These are phyloP conservation scores for Oropetium thomaeum DNA, from an alignment of 176 grass and related monocot species.

Conservation along the genomic window DNA sequence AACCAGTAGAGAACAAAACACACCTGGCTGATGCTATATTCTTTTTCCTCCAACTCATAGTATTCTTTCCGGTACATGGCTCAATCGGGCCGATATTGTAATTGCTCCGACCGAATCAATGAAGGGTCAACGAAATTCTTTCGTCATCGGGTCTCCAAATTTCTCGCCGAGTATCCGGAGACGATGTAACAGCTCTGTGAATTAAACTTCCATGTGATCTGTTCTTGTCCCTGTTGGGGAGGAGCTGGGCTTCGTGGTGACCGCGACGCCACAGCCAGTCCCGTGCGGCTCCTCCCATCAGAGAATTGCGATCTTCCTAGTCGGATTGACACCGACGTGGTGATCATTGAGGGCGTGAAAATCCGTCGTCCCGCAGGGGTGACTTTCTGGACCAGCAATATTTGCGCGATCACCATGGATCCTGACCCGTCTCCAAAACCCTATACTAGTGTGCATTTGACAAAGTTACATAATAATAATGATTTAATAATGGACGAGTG, in stretches of 20 bases:
- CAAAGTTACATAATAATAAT: constrained; percentile 15
- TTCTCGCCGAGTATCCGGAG: not conserved
- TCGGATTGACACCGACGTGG: constrained; percentile 18
- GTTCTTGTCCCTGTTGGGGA: constrained; percentile 17
- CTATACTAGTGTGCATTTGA: constrained; percentile 6
- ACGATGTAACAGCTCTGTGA: constrained; percentile 35
- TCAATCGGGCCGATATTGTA: constrained; percentile 3
- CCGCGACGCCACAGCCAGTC: constrained; percentile 5
- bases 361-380: not conserved
- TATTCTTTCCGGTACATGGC: constrained; percentile 40
- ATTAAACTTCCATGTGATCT: constrained; percentile 21
- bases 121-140: constrained; percentile 26
- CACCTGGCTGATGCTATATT: constrained; percentile 34
- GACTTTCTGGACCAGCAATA: constrained; percentile 18
- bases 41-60: constrained; percentile 4
- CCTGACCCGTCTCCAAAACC: constrained; percentile 8
- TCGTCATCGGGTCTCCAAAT: not conserved
- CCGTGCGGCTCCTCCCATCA: constrained; percentile 14
- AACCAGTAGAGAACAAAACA: constrained; percentile 14
- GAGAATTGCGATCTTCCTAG: not conserved
- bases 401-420: constrained; percentile 15
- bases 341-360: constrained; percentile 21
- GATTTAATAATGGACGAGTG: no score
- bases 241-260: not conserved
- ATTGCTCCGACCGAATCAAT: constrained; percentile 4